Conservation (phyloP, 2,329 filamentous ascomycete species). For the Fusarium sp. region DNA sequence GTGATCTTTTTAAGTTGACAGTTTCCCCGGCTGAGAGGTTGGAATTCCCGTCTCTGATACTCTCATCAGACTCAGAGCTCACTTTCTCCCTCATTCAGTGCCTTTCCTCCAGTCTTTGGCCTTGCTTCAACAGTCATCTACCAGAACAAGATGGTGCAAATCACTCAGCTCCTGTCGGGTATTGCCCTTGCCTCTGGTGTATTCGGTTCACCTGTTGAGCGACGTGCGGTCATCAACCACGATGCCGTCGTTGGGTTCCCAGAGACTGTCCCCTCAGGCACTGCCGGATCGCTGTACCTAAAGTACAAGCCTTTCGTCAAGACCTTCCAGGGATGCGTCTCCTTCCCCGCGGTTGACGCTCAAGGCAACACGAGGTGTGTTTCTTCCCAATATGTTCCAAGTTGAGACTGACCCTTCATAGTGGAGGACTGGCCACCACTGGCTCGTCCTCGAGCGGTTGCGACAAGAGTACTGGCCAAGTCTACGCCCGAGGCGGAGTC, state of each 20-base stretch:
- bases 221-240: conserved; percentile 47
- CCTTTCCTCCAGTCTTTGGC: background rate
- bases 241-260: conserved; percentile 49
- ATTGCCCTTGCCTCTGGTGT: conserved; percentile 33
- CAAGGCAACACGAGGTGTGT: conserved; percentile 61
- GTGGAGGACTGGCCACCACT: conserved; percentile 50
- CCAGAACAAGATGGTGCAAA: conserved; percentile 35
- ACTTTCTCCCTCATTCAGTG: background rate
- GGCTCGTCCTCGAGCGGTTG: conserved; percentile 50
- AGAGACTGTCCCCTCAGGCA: conserved; percentile 47
- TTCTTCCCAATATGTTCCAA: background rate
- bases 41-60: background rate
- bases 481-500: conserved; percentile 51
- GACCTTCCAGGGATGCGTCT: conserved; percentile 71
- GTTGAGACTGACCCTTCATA: conserved; percentile 10
- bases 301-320: conserved; percentile 52
- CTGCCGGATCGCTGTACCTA: conserved; percentile 46
- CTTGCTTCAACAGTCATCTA: background rate
- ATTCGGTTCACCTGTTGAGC: conserved; percentile 42
- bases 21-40: conserved; percentile 4
- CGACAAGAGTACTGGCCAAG: conserved; percentile 51
- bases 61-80: background rate
- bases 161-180: conserved; percentile 36
- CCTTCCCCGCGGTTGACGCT: conserved; percentile 70
- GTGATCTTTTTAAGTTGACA: conserved; percentile 16